Percentiles rank a stretch among this genome's conserved stretches.
Evolutionary conservation across 225 moss, liverwort and hornwort species (phyloP).

Genomic region (Lunularia cruciata): DNA sequence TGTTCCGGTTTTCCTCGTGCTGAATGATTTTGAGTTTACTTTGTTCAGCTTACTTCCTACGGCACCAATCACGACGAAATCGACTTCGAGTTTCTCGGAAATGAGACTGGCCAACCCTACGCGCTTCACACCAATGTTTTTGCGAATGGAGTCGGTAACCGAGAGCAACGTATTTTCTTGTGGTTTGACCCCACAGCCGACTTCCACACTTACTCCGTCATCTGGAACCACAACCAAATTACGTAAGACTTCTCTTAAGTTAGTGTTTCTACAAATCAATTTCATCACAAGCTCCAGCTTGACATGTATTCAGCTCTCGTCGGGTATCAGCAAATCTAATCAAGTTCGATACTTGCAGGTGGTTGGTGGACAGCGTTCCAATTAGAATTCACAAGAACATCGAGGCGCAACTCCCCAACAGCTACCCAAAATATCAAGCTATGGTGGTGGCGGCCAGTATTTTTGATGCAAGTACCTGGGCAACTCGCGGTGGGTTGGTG

Average conservation of each 20-base stretch:
- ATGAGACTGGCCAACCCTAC: constrained; percentile 43
- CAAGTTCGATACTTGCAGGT: neutral
- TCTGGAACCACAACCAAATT: constrained; percentile 50
- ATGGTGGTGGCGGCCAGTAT: neutral
- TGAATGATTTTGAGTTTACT: no score
- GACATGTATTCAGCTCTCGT: no score
- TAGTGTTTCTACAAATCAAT: no score
- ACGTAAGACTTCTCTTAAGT: constrained; percentile 24
- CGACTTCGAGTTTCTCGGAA: constrained; percentile 61
- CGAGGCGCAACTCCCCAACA: neutral
- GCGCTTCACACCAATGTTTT: constrained; percentile 45
- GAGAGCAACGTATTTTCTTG: constrained; percentile 47
- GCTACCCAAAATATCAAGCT: neutral
- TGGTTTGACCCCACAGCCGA: constrained; percentile 46
- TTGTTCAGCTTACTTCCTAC: constrained; percentile 44
- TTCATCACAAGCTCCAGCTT: no score
- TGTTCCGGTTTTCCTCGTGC: no score
- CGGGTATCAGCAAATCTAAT: no score
- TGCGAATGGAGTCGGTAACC: constrained; percentile 32
- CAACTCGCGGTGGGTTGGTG: constrained; percentile 11
- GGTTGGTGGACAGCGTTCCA: constrained; percentile 20
- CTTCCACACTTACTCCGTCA: constrained; percentile 49
- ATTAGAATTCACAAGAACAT: constrained; percentile 1
- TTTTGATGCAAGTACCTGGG: constrained; percentile 19
- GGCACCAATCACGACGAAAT: constrained; percentile 44